Base-by-base conservation (phyloP, 1,139 yeast genomes). In the Debaryomycetaceae sp. region DNA sequence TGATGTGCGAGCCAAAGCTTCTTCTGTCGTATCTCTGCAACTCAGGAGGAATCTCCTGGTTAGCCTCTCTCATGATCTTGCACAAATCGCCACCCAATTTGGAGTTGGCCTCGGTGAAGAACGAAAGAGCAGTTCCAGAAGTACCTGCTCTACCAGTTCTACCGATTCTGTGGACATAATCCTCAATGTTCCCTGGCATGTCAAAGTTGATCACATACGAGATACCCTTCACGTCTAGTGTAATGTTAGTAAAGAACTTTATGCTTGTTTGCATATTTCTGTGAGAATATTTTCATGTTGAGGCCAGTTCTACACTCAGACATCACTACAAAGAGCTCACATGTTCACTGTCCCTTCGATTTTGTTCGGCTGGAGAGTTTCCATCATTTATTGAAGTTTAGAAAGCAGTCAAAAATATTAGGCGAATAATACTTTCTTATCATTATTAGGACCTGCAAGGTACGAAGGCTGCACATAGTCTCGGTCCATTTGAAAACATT, bases 121-220 rank as follows among this genome's bases (percentile, higher is more conserved):
- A 78, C 8, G 98, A 88, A 45, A 89, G 78, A 38, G 98, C 96
- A 42, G 94, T 88, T 72, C 98, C 98, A 41, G 74, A 71, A 43
- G 86, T 79, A 61, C 97, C 97, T 45, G 96, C 98, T 78, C 98
- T 86, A 60, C 98, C 98, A 42, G 97, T 89, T 80, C 98, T 86
- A 58, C 96, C 96, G 52, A 83, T 83, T 62, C 94, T 76, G 61
- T 83, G 94, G 39, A 91, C 96, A 61, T 91, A 91, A 67, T 91
- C 97, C 69, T 91, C 98, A 56, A 88, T 84, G 68, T 89, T 91
- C 64, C 88, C 88, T 53, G 98, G 97, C 88, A 89, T 89, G 61
- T 91, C 98, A 55, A 75, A 88, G 78, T 91, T 91, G 56, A 91
- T 75, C 40, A 91, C 98, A 51, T 71, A 81, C 48, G 89, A 82